Conservation (phyloP, 208 protist species). For the Porcisia hertigi region DNA sequence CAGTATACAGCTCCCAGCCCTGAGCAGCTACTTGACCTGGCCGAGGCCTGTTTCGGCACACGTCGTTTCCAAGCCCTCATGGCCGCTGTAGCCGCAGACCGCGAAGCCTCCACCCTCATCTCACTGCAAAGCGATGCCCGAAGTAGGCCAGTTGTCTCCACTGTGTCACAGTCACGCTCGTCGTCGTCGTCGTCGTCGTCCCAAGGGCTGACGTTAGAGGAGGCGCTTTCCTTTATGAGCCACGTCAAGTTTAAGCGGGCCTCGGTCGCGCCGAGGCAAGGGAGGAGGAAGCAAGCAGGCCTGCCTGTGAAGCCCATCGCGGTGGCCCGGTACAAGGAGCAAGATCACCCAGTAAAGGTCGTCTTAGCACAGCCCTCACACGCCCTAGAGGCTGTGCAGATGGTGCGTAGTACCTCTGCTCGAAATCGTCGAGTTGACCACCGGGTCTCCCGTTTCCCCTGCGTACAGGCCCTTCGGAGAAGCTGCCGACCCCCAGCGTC, state of each 20-base stretch:
- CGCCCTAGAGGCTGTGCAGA: neutral
- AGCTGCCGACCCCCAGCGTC: neutral
- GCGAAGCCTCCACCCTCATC: neutral
- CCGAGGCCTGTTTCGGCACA: constrained; percentile 20
- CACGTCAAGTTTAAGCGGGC: constrained; percentile 12
- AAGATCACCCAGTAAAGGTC: neutral
- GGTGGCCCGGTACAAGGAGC: neutral
- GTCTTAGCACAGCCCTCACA: neutral
- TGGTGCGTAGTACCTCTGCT: neutral
- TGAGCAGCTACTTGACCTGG: constrained; percentile 9
- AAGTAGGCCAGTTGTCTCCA: neutral
- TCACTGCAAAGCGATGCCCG: neutral
- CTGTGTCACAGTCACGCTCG: neutral
- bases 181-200: neutral
- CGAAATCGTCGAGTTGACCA: neutral
- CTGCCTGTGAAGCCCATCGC: neutral
- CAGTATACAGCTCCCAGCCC: neutral
- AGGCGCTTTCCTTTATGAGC: constrained; percentile 14
- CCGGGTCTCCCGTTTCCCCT: neutral
- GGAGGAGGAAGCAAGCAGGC: neutral
- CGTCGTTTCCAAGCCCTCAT: constrained; percentile 16
- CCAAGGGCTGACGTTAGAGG: constrained; percentile 15
- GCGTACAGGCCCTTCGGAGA: neutral
- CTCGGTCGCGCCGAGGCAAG: neutral
- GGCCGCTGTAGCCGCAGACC: neutral